Evolutionary conservation across 1,284 basidiomycete species (phyloP), one percentile per base, ranked within the genome.

Genomic region (Xerocomus cyaneibrunnescens): DNA sequence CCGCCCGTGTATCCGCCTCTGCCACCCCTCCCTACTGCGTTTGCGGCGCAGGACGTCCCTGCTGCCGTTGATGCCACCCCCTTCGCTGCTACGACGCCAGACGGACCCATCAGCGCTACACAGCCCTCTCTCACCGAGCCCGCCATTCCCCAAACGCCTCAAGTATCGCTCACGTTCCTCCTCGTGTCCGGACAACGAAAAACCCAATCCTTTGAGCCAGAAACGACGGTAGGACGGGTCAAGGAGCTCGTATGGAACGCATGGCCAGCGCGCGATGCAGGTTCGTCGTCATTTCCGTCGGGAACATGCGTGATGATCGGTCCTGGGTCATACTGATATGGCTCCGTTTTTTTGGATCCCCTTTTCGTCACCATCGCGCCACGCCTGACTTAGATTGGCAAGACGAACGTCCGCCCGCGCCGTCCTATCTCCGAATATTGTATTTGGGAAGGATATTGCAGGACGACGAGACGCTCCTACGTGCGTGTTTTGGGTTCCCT

Each of bases 161-260:
- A 89, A 72, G 79, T 84, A 3, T 78, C 81, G 35, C 62, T 94
- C 45, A 87, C 85, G 0, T 91, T 92, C 60, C 74, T 94, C 25
- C 75, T 92, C 49, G 83, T 92, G 27, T 85, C 87, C 2, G 90
- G 91, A 1, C 74, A 80, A 44, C 76, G 85, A 52, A 77, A 84
- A 60, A 83, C 83, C 1, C 89, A 91, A 79, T 74, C 80, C 0
- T 94, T 94, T 60, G 88, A 90, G 43, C 88, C 89, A 9, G 83
- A 85, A 61, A 85, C 81, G 31, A 89, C 88, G 0, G 74, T 94
- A 16, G 88, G 89, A 13, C 74, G 90, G 56, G 84, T 90, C 50
- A 93, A 93, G 71, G 90, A 93, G 72, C 75, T 92, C 43, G 81
- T 87, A 40, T 92, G 89, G 89, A 88, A 85, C 72, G 80, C 83